Base-by-base conservation (phyloP, 2,329 filamentous ascomycete species). In the Oidium heveae region DNA sequence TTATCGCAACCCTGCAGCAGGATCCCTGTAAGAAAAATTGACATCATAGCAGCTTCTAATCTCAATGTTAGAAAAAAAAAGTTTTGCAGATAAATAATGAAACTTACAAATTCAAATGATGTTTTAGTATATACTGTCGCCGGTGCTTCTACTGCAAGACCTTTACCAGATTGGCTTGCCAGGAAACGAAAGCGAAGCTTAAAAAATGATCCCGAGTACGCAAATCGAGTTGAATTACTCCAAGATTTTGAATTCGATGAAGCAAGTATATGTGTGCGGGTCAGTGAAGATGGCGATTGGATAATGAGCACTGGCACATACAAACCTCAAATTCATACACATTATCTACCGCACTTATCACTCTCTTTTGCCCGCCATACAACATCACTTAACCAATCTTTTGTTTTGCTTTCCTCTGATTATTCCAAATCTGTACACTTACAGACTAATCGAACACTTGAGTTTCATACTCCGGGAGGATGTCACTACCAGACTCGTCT, bases 231-330 rank as follows among this genome's bases (percentile, higher is more conserved):
- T 61, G 91, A 98, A 68, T 74, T 98, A 56, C 75, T 98, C 39
- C 91, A 98, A 64, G 91, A 98, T 65, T 98, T 98, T 67, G 88
- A 93, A 65, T 96, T 98, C 63, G 88, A 95, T 63, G 88, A 94
- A 69, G 89, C 93, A 43, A 94, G 87, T 65, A 79, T 82, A 61
- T 95, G 89, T 65, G 79, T 98, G 58, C 78, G 86, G 52, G 78
- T 91, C 58, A 94, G 86, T 62, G 88, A 94, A 56, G 91, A 98
- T 76, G 89, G 89, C 52, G 82, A 96, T 65, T 98, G 91, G 88
- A 79, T 91, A 43, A 91, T 95, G 85, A 93, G 85, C 63, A 93
- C 88, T 54, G 87, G 86, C 71, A 81, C 77, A 54, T 82, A 79
- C 67, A 77, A 73, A 67, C 72, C 84, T 1, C 86, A 94, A 66